These are phyloP conservation scores for Serendipita indica DNA, from an alignment of 768 basidiomycete species.

Conservation along the genomic window DNA sequence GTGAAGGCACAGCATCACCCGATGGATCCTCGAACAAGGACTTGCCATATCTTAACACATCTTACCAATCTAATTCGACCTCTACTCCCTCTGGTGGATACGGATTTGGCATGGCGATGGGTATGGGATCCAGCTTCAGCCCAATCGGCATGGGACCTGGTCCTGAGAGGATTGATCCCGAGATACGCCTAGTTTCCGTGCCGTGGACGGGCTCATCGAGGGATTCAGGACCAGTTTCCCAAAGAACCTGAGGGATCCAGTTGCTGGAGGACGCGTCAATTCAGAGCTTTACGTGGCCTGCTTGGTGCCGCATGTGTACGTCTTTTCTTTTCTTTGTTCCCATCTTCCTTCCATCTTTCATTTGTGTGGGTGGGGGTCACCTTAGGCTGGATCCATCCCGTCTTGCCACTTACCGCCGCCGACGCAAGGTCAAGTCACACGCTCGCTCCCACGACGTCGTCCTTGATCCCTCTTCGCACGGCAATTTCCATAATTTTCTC, in stretches of 20 bases:
- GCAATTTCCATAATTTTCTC: neutral
- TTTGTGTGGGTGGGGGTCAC: no score
- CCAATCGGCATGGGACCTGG: neutral
- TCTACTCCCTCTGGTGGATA: neutral
- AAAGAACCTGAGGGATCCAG: conserved; percentile 38
- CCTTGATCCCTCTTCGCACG: neutral
- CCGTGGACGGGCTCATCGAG: conserved; percentile 42
- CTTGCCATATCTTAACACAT: neutral
- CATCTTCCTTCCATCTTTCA: neutral
- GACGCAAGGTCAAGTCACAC: no score
- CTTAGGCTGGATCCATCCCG: no score
- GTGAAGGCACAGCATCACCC: no score
- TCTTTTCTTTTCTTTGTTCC: neutral
- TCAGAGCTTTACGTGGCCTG: conserved; percentile 36
- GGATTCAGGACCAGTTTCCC: conserved; percentile 49
- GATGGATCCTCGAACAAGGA: no score
- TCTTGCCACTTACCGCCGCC: no score
- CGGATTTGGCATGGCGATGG: neutral
- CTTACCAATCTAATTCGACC: neutral
- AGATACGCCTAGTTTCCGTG: conserved; percentile 45
- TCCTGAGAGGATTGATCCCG: conserved; percentile 31
- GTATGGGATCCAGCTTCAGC: neutral
- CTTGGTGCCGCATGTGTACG: conserved; percentile 19
- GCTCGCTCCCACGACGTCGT: no score
- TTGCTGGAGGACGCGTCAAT: conserved; percentile 32